Conservation (phyloP, 345 rosid genomes). For the Triadica sebifera region DNA sequence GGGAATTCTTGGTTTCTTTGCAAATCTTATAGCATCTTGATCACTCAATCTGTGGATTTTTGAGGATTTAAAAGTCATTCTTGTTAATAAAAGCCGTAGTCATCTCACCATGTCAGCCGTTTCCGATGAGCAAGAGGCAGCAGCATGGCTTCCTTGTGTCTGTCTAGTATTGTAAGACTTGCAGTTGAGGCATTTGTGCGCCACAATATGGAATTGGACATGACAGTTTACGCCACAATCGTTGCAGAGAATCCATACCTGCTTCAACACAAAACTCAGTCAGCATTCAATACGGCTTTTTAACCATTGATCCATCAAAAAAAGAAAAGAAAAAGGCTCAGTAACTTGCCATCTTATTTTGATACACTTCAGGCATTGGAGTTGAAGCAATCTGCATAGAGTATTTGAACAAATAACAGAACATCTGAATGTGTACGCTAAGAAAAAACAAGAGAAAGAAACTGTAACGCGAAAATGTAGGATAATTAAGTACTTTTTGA, state of each 20-base stretch:
- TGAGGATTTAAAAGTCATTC: no score
- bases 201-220: conserved; percentile 67
- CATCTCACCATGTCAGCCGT: conserved; percentile 50
- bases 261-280: neutral
- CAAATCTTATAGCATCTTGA: neutral
- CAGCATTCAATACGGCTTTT: neutral
- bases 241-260: conserved; percentile 93
- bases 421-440: neutral
- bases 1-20: no score
- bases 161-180: conserved; percentile 78
- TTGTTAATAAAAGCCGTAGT: conserved; percentile 1
- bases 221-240: conserved; percentile 64
- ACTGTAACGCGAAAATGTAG: neutral
- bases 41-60: neutral
- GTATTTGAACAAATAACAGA: neutral
- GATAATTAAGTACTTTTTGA: conserved; percentile 55
- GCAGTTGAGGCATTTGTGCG: conserved; percentile 66
- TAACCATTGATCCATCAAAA: neutral
- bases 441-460: neutral
- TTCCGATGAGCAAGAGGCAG: conserved; percentile 50
- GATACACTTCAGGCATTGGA: conserved; percentile 72
- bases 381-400: conserved; percentile 61
- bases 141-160: conserved; percentile 50
- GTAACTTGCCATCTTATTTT: conserved; percentile 57
- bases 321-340: neutral